Conservation (phyloP, 176 grass and related monocot species). For the Oryza coarctata region DNA sequence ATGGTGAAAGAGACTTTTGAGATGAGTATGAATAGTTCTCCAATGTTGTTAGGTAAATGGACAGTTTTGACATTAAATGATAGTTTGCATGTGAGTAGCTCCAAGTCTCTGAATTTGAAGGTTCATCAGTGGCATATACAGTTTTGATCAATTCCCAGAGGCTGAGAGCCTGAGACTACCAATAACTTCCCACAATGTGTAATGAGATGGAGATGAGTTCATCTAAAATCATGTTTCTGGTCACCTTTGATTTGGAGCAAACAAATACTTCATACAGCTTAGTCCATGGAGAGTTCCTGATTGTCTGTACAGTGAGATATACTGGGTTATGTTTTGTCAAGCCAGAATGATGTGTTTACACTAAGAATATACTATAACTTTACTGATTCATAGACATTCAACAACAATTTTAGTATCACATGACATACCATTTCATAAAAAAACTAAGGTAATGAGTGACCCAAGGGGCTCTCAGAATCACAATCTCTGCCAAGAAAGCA, state of each 20-base stretch:
- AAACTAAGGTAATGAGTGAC: conserved; percentile 5
- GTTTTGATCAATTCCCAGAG: neutral
- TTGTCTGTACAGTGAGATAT: neutral
- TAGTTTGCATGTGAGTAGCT: neutral
- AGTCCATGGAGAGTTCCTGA: conserved; percentile 13
- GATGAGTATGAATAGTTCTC: neutral
- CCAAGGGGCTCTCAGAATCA: neutral
- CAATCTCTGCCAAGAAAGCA: neutral
- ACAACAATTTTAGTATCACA: too few species aligned
- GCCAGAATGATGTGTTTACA: conserved; percentile 6
- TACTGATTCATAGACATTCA: neutral
- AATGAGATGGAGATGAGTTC: neutral
- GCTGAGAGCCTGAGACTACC: neutral
- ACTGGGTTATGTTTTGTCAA: conserved; percentile 6
- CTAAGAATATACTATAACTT: neutral
- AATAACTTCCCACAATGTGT: neutral
- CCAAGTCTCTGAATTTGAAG: neutral
- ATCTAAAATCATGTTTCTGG: conserved; percentile 19
- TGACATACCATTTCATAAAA: neutral
- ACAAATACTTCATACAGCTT: conserved; percentile 17
- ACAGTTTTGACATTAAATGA: conserved; percentile 3
- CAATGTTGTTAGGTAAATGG: neutral
- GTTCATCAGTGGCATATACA: neutral
- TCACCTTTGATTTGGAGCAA: conserved; percentile 18
- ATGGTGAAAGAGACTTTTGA: neutral